Base-by-base conservation (phyloP, 495 filamentous ascomycete genomes). In the Penicillium lagena region DNA sequence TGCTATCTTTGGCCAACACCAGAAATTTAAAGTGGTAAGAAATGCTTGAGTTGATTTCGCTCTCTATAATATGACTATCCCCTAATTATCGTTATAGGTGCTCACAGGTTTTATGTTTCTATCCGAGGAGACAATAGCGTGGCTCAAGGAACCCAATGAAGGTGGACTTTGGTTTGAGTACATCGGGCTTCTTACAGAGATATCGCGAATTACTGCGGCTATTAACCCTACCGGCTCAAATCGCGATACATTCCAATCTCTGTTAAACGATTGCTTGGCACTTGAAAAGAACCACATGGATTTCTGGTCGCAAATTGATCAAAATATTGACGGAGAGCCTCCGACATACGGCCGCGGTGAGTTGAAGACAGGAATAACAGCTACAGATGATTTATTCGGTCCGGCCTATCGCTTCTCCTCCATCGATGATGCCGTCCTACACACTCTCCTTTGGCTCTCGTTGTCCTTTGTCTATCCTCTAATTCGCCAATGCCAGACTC, bases 61-160 rank as follows among this genome's bases (percentile, higher is more conserved):
- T 34, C 32, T 34, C 32, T 9, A 34, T 34, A 3, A 34, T 3
- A 6, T 3, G n/a, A 11, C 3, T 12, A 34, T 34, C 3, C 32
- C 5, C 32, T 34, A 34, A 34, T 12, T 12, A 34, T 34, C n/a
- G 9, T 37, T 37, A 12, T 14, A 44, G 42, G 17, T 44, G 27
- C 34, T 37, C n/a, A 37, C 42, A 37, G 34, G 35, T 12, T 17
- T 44, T 29, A 37, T 37, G 42, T 34, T 12, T 37, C 32, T 44
- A 10, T 37, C 42, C 11, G 42, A 44, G 33, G 15, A 33, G 22
- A 17, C 28, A 37, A 27, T 44, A 15, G 31, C 7, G 27, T 44
- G 42, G 42, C 42, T 44, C 12, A 44, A 7, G 34, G 35, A 44
- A 34, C 42, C 42, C 29, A 29, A 22, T 31, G 42, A 44, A 32